Percentiles rank a stretch among this genome's conserved stretches.
Conservation (phyloP, 371 early-diverging fungal species). For the Saksenaea vasiformis region DNA sequence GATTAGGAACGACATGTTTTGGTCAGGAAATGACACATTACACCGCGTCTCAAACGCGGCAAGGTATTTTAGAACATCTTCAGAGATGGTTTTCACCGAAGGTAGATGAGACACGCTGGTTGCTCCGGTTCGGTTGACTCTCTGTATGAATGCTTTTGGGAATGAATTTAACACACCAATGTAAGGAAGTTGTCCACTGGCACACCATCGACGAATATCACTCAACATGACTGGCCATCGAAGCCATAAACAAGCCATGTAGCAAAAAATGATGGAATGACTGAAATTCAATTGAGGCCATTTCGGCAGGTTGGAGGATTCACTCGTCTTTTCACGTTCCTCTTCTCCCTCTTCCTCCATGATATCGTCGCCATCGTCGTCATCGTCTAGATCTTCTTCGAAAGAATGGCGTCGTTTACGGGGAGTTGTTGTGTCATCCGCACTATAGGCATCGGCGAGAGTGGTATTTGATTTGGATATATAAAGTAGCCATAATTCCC, state of each 20-base stretch:
- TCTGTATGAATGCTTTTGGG: conserved; percentile 7
- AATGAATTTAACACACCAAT: conserved; percentile 13
- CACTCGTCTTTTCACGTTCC: neutral
- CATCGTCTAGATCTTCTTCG: conserved; percentile 2
- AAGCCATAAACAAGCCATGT: conserved; percentile 30
- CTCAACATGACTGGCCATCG: conserved; percentile 28
- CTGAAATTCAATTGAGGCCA: conserved; percentile 15
- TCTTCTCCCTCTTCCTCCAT: neutral
- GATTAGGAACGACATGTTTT: conserved; percentile 23
- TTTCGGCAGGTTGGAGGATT: neutral
- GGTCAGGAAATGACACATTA: conserved; percentile 12
- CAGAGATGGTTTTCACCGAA: neutral
- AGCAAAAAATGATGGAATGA: conserved; percentile 23
- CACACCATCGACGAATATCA: conserved; percentile 32
- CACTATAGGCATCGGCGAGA: conserved; percentile 14
- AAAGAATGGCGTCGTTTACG: neutral
- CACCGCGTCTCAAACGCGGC: neutral
- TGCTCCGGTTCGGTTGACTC: neutral
- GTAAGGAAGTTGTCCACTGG: conserved; percentile 22
- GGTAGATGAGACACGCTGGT: conserved; percentile 11
- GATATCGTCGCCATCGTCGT: no score
- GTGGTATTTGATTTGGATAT: conserved; percentile 15
- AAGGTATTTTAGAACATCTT: neutral
- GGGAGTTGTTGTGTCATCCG: conserved; percentile 11
- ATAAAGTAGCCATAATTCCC: conserved; percentile 41